A percentile compares a stretch with the other conserved stretches of the same genome.
Evolutionary conservation across 2,329 filamentous ascomycete genomes (phyloP).

Genomic region (Penicillium fuscoglaucum): DNA sequence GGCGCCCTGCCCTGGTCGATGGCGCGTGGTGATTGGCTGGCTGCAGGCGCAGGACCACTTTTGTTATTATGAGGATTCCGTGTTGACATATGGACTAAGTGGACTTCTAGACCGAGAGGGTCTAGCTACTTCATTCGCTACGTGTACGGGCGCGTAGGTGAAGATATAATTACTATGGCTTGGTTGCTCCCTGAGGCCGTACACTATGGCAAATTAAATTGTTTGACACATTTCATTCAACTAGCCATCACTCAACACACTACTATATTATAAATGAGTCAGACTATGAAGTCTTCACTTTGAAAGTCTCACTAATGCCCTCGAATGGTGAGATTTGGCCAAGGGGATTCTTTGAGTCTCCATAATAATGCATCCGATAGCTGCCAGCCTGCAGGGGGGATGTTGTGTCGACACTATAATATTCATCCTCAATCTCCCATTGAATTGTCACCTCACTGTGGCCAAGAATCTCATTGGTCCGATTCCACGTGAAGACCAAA

Average conservation of each 20-base stretch:
- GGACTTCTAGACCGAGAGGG: neutral
- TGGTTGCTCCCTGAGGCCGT: neutral
- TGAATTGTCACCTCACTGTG: conserved; percentile 75
- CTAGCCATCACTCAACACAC: neutral
- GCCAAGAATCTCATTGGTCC: conserved; percentile 67
- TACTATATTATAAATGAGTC: neutral
- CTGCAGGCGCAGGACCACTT: neutral
- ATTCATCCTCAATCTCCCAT: conserved; percentile 72
- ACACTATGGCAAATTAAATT: neutral
- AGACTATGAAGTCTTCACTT: conserved; percentile 26
- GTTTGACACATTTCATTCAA: neutral
- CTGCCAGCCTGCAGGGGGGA: conserved; percentile 53
- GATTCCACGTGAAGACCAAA: conserved; percentile 75
- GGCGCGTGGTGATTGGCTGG: conserved; percentile 11
- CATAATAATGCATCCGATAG: conserved; percentile 81
- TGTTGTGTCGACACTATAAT: conserved; percentile 43
- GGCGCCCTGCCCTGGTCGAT: conserved; percentile 10
- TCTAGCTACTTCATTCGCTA: neutral
- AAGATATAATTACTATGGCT: neutral
- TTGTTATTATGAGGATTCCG: conserved; percentile 5
- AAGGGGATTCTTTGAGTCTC: conserved; percentile 70
- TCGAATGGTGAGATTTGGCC: conserved; percentile 68
- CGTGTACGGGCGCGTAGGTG: conserved; percentile 1
- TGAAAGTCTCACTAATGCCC: conserved; percentile 58
- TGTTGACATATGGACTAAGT: neutral